A percentile compares a stretch with the other conserved stretches of the same genome.
Evolutionary conservation across 371 early-diverging fungal species (phyloP).

Genomic region (Mortierella sp.): DNA sequence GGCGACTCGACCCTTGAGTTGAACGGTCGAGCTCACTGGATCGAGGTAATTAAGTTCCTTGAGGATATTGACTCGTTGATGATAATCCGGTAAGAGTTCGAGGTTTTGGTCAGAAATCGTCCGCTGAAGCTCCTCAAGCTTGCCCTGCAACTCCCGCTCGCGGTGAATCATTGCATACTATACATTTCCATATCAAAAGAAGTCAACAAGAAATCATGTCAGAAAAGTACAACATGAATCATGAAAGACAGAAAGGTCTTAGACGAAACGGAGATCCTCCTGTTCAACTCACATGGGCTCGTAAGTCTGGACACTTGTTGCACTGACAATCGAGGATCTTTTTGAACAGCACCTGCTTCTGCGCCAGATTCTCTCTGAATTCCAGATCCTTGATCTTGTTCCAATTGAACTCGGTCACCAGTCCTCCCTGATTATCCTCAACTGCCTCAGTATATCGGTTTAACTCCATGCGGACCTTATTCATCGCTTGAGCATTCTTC

Average conservation of each 20-base stretch:
- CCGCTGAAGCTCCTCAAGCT: conserved; percentile 79
- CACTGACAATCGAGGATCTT: conserved; percentile 75
- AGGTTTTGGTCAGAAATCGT: conserved; percentile 92
- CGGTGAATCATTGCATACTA: conserved; percentile 79
- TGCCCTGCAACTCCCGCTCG: conserved; percentile 71
- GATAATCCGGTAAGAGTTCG: conserved; percentile 92
- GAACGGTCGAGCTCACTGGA: conserved; percentile 81
- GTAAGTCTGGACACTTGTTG: conserved; percentile 83
- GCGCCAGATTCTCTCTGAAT: conserved; percentile 78
- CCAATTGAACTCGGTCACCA: conserved; percentile 74
- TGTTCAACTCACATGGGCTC: conserved; percentile 72
- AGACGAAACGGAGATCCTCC: not conserved
- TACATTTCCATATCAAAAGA: not conserved
- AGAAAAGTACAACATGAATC: not conserved
- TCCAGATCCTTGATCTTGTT: conserved; percentile 85
- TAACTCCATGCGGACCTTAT: conserved; percentile 66
- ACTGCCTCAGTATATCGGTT: conserved; percentile 64
- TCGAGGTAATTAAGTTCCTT: conserved; percentile 84
- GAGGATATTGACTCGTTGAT: conserved; percentile 88
- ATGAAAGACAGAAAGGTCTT: not conserved
- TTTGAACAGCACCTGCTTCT: conserved; percentile 60
- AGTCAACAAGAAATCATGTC: not conserved
- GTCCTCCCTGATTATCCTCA: conserved; percentile 24
- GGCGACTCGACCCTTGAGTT: conserved; percentile 99
- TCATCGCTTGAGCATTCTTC: conserved; percentile 57